These are phyloP conservation scores for Thelonectria rubi DNA, from an alignment of 2,329 filamentous ascomycete genomes.

Conservation along the genomic window DNA sequence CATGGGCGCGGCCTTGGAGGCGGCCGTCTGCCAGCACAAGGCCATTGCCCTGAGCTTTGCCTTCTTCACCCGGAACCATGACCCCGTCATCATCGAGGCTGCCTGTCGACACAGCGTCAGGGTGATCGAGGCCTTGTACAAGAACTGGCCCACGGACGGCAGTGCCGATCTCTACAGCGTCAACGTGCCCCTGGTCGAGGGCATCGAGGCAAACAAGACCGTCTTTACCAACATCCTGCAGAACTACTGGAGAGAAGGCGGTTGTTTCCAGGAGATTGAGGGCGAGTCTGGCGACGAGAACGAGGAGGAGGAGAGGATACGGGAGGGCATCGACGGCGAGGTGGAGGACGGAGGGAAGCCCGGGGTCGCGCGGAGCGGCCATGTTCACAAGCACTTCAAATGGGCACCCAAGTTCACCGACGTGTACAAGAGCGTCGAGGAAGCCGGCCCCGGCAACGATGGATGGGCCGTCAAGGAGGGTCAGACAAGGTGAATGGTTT, in stretches of 20 bases:
- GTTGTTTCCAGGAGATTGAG: slow-evolving; percentile 85
- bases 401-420: slow-evolving; percentile 91
- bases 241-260: slow-evolving; percentile 87
- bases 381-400: slow-evolving; percentile 89
- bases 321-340: slow-evolving; percentile 68
- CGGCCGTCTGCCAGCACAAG: slow-evolving; percentile 72
- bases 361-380: slow-evolving; percentile 50
- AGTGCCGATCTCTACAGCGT: slow-evolving; percentile 87
- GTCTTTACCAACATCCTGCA: slow-evolving; percentile 88
- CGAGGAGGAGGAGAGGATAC: slow-evolving; percentile 77
- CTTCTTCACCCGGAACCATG: slow-evolving; percentile 87
- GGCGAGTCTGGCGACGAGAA: slow-evolving; percentile 70
- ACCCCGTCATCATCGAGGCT: slow-evolving; percentile 80
- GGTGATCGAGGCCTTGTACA: slow-evolving; percentile 80
- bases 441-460: slow-evolving; percentile 82
- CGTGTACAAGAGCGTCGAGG: slow-evolving; percentile 87
- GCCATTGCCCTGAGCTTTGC: slow-evolving; percentile 89
- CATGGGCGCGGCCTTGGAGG: slow-evolving; percentile 79
- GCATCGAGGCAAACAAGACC: slow-evolving; percentile 75
- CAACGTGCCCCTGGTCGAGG: slow-evolving; percentile 86
- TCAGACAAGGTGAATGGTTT: slow-evolving; percentile 74
- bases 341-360: slow-evolving; percentile 48
- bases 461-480: slow-evolving; percentile 92
- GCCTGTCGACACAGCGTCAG: slow-evolving; percentile 78
- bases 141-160: slow-evolving; percentile 74